Conservation (phyloP, 176 grass and related monocot species). For the Rhynchospora pubera region DNA sequence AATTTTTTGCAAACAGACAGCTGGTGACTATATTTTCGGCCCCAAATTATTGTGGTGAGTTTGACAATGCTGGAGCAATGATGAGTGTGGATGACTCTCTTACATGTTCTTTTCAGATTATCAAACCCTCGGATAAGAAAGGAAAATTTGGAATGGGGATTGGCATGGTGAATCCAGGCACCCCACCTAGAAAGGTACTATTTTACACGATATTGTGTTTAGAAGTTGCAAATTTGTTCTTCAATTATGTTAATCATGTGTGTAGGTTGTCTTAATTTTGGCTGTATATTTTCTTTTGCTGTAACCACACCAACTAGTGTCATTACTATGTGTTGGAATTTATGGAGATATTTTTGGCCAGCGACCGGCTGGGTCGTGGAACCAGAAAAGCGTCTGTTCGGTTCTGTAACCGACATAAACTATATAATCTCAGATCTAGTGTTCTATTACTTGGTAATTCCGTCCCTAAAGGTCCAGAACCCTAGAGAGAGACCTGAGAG, state of each 20-base stretch:
- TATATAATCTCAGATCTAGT: too few relatives aligned
- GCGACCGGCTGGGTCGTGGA: too few relatives aligned
- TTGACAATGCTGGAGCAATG: constrained; percentile 72
- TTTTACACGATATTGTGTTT: not conserved
- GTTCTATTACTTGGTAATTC: too few relatives aligned
- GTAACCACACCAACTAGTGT: not conserved
- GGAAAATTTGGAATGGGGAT: constrained; percentile 42
- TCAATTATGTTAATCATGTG: not conserved
- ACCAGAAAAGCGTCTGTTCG: too few relatives aligned
- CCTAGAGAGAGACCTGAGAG: too few relatives aligned
- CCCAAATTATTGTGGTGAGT: constrained; percentile 78
- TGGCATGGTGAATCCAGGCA: constrained; percentile 43
- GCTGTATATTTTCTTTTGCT: not conserved
- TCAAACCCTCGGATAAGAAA: constrained; percentile 73
- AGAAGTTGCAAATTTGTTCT: not conserved
- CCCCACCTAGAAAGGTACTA: constrained; percentile 49
- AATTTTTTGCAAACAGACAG: constrained; percentile 65
- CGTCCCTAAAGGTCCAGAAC: too few relatives aligned
- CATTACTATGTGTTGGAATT: too few relatives aligned
- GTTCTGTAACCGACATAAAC: too few relatives aligned
- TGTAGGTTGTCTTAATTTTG: not conserved
- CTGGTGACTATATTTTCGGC: constrained; percentile 89
- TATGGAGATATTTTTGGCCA: too few relatives aligned
- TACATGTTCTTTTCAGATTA: constrained; percentile 73
- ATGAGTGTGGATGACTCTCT: constrained; percentile 67